Evolutionary conservation across 129 eudicot genomes (phyloP).

Genomic region (Lactuca sativa): DNA sequence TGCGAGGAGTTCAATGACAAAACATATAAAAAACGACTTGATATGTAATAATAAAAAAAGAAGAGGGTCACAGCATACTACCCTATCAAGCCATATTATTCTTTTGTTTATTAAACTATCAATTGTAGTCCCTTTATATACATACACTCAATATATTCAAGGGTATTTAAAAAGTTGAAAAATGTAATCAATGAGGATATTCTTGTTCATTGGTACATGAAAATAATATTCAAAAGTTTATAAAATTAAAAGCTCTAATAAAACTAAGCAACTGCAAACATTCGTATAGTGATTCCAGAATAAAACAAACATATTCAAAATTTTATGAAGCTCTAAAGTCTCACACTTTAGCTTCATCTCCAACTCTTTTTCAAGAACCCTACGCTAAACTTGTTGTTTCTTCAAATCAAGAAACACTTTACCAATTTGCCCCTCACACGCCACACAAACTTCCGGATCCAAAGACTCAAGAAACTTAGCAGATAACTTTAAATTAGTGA

Average conservation of each 20-base stretch:
- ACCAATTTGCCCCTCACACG: conserved; percentile 76
- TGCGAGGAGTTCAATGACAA: no score
- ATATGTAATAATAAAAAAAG: no score
- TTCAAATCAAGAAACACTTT: conserved; percentile 70
- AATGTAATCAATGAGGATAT: no score
- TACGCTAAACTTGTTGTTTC: conserved; percentile 35
- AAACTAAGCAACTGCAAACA: background rate
- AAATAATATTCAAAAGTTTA: background rate
- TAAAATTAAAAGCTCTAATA: background rate
- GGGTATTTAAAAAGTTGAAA: no score
- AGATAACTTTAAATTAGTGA: conserved; percentile 35
- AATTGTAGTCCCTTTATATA: no score
- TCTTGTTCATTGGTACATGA: no score
- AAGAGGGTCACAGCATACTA: no score
- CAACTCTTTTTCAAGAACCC: background rate
- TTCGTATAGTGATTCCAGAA: background rate
- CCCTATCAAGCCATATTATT: no score
- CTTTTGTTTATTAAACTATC: no score
- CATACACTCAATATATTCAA: no score
- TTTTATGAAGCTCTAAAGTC: background rate
- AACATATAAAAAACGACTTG: no score
- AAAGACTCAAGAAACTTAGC: conserved; percentile 52
- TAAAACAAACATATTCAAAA: conserved; percentile 3
- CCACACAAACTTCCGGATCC: conserved; percentile 55
- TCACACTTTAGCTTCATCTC: background rate